A percentile compares a stretch with the other conserved stretches of the same genome.
Conservation (phyloP, 2,329 filamentous ascomycete species). For the Beauveria caledonica region DNA sequence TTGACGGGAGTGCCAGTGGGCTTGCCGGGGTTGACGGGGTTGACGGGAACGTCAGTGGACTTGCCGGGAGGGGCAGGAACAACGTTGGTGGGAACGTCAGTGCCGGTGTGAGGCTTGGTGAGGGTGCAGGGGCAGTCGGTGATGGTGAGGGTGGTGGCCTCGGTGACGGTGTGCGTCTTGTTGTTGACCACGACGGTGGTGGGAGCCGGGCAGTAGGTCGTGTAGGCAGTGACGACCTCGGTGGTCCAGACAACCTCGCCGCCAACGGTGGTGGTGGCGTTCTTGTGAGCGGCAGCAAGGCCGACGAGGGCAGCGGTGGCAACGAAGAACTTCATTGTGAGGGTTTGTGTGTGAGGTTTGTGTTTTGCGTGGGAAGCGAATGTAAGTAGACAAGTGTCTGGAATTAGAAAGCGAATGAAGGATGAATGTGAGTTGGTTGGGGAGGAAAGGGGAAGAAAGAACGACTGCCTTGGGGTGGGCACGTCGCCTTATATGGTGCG, state of each 20-base stretch:
- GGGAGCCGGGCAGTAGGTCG: constrained; percentile 64
- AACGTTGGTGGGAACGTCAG: constrained; percentile 13
- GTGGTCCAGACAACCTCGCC: constrained; percentile 41
- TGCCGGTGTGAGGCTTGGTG: constrained; percentile 48
- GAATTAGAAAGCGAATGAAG: constrained; percentile 5
- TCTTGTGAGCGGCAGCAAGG: constrained; percentile 35
- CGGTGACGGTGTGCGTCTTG: constrained; percentile 61
- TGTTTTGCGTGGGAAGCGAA: constrained; percentile 4
- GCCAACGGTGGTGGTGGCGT: constrained; percentile 19
- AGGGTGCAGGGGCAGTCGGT: constrained; percentile 64
- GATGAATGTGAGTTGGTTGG: constrained; percentile 8
- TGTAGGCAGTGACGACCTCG: constrained; percentile 56
- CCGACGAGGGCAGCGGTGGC: constrained; percentile 40
- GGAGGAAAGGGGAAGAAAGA: not conserved
- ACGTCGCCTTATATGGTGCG: constrained; percentile 5
- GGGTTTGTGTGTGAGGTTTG: constrained; percentile 17
- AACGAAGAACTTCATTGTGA: constrained; percentile 58
- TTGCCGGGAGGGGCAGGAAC: too few relatives aligned
- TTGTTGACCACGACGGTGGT: constrained; percentile 55
- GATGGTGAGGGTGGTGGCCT: constrained; percentile 59
- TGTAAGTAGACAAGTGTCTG: constrained; percentile 8
- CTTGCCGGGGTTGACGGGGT: too few relatives aligned
- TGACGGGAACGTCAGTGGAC: too few relatives aligned
- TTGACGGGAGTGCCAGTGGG: constrained; percentile 31
- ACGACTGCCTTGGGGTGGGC: not conserved